Percentiles rank a stretch among this genome's conserved stretches.
Conservation (phyloP, 2,329 filamentous ascomycete genomes). For the Fusarium anguioides region DNA sequence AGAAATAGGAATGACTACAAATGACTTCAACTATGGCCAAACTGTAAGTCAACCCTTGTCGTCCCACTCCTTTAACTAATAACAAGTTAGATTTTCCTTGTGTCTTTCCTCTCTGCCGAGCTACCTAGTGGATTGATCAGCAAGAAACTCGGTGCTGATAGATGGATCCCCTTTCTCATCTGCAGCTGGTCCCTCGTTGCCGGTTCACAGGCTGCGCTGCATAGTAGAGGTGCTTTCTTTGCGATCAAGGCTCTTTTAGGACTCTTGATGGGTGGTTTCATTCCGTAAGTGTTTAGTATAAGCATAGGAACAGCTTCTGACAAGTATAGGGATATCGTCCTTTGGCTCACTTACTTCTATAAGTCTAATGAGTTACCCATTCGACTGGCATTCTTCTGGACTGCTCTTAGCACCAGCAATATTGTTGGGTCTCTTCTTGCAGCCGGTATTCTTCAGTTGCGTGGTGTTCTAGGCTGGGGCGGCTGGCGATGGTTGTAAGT, state of each 20-base stretch:
- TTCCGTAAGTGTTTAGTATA: slow-evolving; percentile 50
- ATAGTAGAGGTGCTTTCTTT: slow-evolving; percentile 53
- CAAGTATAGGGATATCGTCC: slow-evolving; percentile 57
- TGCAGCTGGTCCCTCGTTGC: slow-evolving; percentile 55
- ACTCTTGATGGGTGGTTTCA: slow-evolving; percentile 62
- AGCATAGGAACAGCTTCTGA: fast-evolving
- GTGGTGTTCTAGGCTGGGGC: slow-evolving; percentile 51
- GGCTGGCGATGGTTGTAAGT: slow-evolving; percentile 55
- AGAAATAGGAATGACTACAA: slow-evolving; percentile 56
- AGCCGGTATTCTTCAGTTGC: slow-evolving; percentile 52
- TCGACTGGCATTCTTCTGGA: slow-evolving; percentile 77
- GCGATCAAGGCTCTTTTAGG: slow-evolving; percentile 58
- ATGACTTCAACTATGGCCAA: slow-evolving; percentile 59
- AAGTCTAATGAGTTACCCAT: slow-evolving; percentile 75
- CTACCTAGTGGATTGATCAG: slow-evolving; percentile 62
- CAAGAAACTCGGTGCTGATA: slow-evolving; percentile 62
- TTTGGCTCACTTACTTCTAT: slow-evolving; percentile 82
- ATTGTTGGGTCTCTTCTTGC: slow-evolving; percentile 65
- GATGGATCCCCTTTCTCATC: slow-evolving; percentile 58
- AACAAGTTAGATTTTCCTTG: slow-evolving; percentile 53
- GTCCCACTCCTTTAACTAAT: not conserved
- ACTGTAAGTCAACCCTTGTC: slow-evolving; percentile 43
- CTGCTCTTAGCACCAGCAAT: slow-evolving; percentile 67
- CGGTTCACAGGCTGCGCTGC: slow-evolving; percentile 53
- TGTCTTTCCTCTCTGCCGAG: slow-evolving; percentile 60